Percentiles rank a stretch among this genome's conserved stretches.
Conservation (phyloP, 2,329 filamentous ascomycete species). For the Domatiomyces globalis region DNA sequence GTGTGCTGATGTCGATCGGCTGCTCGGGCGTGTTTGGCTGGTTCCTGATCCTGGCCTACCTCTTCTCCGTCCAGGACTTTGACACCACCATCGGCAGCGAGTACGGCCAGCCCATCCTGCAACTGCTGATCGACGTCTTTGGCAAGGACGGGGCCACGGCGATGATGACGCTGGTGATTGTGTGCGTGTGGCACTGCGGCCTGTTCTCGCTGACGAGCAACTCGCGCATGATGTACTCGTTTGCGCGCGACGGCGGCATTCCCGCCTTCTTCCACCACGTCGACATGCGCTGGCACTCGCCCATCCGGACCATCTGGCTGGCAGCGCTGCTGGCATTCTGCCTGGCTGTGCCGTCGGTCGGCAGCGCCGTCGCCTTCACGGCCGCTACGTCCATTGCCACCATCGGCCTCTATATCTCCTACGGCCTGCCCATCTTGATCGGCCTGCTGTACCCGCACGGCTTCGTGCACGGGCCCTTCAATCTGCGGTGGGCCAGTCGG, state of each 20-base stretch:
- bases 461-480: slow-evolving; percentile 45
- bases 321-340: slow-evolving; percentile 41
- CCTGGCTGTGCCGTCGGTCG: slow-evolving; percentile 42
- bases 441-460: slow-evolving; percentile 37
- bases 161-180: slow-evolving; percentile 41
- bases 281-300: slow-evolving; percentile 36
- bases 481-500: slow-evolving; percentile 34
- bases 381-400: slow-evolving; percentile 47
- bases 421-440: slow-evolving; percentile 43
- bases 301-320: slow-evolving; percentile 38
- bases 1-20: slow-evolving; percentile 43
- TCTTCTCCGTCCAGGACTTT: slow-evolving; percentile 48
- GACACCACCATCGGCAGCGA: slow-evolving; percentile 31
- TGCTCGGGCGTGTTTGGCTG: slow-evolving; percentile 45
- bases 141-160: slow-evolving; percentile 42
- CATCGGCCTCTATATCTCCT: slow-evolving; percentile 44
- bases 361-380: slow-evolving; percentile 41
- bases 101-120: slow-evolving; percentile 42
- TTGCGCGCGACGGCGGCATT: slow-evolving; percentile 53
- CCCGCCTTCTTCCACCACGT: slow-evolving; percentile 40
- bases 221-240: slow-evolving; percentile 55
- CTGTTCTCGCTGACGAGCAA: slow-evolving; percentile 48
- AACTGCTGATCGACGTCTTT: slow-evolving; percentile 45
- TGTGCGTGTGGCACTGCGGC: slow-evolving; percentile 49
- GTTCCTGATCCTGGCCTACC: slow-evolving; percentile 42